A percentile compares a stretch with the other conserved stretches of the same genome.
Conservation (phyloP, 495 filamentous ascomycete species). For the Daldinia decipiens region DNA sequence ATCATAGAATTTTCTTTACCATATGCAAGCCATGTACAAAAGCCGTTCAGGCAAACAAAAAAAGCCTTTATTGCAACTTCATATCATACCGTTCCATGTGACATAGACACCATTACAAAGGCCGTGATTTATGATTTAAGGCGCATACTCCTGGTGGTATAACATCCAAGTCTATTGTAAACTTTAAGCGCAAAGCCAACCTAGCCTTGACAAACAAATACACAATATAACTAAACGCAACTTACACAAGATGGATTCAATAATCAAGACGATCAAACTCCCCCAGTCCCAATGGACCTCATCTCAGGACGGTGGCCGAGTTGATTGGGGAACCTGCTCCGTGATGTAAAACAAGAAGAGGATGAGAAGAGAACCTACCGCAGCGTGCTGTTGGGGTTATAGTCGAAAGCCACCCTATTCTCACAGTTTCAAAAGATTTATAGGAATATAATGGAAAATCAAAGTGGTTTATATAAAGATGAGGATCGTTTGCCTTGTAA, state of each 20-base stretch:
- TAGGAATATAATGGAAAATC: not conserved
- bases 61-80: not conserved
- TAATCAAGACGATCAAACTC: not conserved
- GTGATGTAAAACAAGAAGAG: conserved; percentile 21
- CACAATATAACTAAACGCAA: not conserved
- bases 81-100: not conserved
- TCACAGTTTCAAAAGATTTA: not conserved
- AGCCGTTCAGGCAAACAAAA: not conserved
- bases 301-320: conserved; percentile 29
- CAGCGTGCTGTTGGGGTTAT: not conserved
- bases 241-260: conserved; percentile 7
- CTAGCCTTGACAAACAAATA: not conserved
- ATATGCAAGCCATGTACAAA: not conserved
- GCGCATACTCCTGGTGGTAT: not conserved
- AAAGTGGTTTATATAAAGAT: not conserved
- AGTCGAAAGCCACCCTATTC: not conserved
- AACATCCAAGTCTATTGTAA: not conserved
- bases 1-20: not conserved
- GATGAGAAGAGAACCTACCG: not conserved
- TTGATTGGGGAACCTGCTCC: conserved; percentile 36
- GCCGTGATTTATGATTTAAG: not conserved
- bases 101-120: conserved; percentile 3
- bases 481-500: not conserved
- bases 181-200: conserved; percentile 2
- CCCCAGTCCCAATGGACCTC: conserved; percentile 26